phyloP scores from a whole-genome alignment of 176 grass and related monocot species.

The Poa annua region DNA sequence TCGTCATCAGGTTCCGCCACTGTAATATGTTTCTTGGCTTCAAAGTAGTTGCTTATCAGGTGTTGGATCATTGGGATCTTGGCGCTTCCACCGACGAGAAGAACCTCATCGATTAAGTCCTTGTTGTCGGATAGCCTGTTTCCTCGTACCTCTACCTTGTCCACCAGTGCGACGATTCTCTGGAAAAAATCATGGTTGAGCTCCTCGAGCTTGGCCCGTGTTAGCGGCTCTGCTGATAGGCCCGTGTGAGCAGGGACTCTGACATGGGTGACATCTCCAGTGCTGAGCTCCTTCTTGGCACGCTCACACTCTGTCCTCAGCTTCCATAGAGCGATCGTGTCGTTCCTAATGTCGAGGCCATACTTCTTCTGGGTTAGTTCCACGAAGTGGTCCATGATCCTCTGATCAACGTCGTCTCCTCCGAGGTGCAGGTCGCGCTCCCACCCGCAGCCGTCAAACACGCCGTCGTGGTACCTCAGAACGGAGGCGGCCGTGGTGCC shows the following conservation, averaged over 20 bases:
- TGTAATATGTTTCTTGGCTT: background rate
- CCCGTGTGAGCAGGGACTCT: background rate
- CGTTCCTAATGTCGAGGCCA: background rate
- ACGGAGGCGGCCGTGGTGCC: background rate
- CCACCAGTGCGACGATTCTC: background rate
- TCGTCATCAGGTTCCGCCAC: background rate
- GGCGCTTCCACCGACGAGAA: background rate
- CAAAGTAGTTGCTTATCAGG: background rate
- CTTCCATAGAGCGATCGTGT: background rate
- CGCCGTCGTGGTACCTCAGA: constrained; percentile 19
- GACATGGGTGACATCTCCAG: constrained; percentile 2
- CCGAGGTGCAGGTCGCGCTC: background rate
- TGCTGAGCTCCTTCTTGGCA: constrained; percentile 39
- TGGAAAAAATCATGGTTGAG: constrained; percentile 13
- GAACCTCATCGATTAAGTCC: background rate
- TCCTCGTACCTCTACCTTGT: background rate
- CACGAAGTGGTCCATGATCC: constrained; percentile 17
- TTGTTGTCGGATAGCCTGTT: background rate
- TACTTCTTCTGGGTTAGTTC: constrained; percentile 11
- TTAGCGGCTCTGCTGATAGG: background rate
- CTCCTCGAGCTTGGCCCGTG: constrained; percentile 19
- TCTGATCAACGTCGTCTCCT: constrained; percentile 25
- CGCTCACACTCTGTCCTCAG: constrained; percentile 24
- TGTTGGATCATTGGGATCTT: background rate
- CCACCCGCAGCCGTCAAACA: background rate